phyloP scores from a whole-genome alignment of 73 alveolate genomes.

The Paramecium sexaurelia region DNA sequence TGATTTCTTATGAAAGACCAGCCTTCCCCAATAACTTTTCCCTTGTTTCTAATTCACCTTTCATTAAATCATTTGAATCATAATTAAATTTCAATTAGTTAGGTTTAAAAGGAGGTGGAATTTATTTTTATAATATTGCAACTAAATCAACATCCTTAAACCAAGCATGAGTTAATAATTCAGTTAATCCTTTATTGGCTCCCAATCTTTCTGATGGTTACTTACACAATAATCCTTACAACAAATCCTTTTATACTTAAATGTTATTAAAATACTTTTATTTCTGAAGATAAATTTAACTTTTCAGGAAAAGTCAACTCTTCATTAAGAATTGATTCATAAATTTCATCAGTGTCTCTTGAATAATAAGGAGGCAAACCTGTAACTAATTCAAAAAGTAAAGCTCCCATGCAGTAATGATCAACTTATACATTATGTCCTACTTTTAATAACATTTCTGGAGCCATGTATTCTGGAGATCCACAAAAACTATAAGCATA shows the following conservation, averaged over 20 bases:
- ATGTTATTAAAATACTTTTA: constrained; percentile 47
- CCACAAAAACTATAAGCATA: constrained; percentile 79
- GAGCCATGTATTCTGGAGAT: constrained; percentile 78
- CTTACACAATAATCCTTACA: constrained; percentile 80
- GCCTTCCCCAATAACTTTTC: constrained; percentile 39
- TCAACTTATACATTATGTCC: constrained; percentile 74
- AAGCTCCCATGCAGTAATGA: constrained; percentile 75
- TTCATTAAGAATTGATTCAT: constrained; percentile 66
- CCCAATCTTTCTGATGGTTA: constrained; percentile 91
- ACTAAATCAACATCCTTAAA: constrained; percentile 62
- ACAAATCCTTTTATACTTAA: constrained; percentile 54
- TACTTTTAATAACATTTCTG: constrained; percentile 77
- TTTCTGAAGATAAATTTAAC: constrained; percentile 64
- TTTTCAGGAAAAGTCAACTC: constrained; percentile 65
- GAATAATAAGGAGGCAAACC: constrained; percentile 76
- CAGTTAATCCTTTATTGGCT: constrained; percentile 60
- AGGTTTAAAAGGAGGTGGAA: constrained; percentile 69
- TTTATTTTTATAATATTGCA: constrained; percentile 52
- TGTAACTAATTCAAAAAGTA: constrained; percentile 74
- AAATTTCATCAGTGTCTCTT: constrained; percentile 64
- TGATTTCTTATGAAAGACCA: background rate
- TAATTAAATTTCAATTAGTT: constrained; percentile 53
- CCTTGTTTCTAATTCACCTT: constrained; percentile 64
- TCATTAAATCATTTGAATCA: constrained; percentile 58
- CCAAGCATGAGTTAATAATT: constrained; percentile 67